These are phyloP conservation scores for Tricholoma hemisulphureum DNA, from an alignment of 768 basidiomycete species.

Conservation along the genomic window DNA sequence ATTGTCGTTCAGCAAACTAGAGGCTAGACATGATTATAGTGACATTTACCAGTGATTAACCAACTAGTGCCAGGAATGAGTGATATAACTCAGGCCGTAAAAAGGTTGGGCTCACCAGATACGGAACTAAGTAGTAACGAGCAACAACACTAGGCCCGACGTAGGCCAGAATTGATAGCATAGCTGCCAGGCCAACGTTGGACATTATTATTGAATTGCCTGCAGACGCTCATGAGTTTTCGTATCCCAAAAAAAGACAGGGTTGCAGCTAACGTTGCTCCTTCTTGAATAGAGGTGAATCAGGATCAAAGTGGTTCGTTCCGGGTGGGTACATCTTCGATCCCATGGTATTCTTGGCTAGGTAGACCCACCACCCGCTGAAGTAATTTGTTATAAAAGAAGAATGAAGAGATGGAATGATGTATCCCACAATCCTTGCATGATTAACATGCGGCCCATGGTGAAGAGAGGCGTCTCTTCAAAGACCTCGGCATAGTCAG, in stretches of 20 bases:
- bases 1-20: background rate
- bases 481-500: constrained; percentile 49
- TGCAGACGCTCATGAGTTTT: constrained; percentile 10
- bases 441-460: constrained; percentile 41
- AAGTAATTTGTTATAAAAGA: background rate
- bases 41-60: constrained; percentile 42
- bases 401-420: constrained; percentile 2
- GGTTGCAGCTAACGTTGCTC: constrained; percentile 32
- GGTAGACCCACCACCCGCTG: constrained; percentile 31
- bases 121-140: constrained; percentile 42
- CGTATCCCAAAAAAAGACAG: constrained; percentile 5
- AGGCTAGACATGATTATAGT: background rate
- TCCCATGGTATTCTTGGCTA: constrained; percentile 44
- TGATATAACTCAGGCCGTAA: background rate
- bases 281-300: constrained; percentile 40
- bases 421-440: constrained; percentile 43
- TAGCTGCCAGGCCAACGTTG: constrained; percentile 29
- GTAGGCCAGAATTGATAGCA: constrained; percentile 22
- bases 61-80: constrained; percentile 26
- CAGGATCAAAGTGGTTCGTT: constrained; percentile 43
- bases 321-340: constrained; percentile 46
- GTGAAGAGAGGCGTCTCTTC: constrained; percentile 53
- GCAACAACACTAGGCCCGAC: constrained; percentile 23
- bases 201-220: constrained; percentile 39
- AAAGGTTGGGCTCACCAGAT: constrained; percentile 34